Evolutionary conservation across 352 stramenopile species (phyloP), one percentile per base, ranked within the genome.

Genomic region (Phytophthora vignae): DNA sequence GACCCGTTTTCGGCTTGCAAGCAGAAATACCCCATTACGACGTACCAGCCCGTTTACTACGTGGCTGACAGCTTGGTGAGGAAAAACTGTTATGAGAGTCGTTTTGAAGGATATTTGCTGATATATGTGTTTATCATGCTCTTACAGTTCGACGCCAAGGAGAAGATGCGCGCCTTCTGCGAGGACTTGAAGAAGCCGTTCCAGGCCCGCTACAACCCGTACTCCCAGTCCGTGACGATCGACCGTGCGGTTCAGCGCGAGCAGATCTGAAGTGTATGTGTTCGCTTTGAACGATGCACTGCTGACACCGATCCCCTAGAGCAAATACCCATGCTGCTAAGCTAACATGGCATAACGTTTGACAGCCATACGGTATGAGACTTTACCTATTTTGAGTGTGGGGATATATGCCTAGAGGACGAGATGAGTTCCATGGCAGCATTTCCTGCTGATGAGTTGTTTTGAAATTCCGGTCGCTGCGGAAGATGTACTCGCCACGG

Each of bases 1-100:
- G 96, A 99, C 76, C 97, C 97, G 22, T 93, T 93, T 42, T 84
- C 94, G 42, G 97, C 96, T 17, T 96, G 91, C 57, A 89, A 91
- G 68, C 95, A 99, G 66, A 91, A 97, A 46, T 99, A 99, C 76
- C 97, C 97, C 4, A 99, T 99, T 73, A 99, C 97, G 8, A 98
- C 91, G 2, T 99, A 99, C 81, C 97, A 99, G 79, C 96, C 97
- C 14, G 79, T 98, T 15, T 99, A 99, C 82, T 99, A 99, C 76
- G 86, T 98, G 19, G 94, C 97, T n/a, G 93, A 98, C 36, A 98
- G 87, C 60, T 84, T 99, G 67, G 85, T 92, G 69, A 57, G 85
- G 64, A 67, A 66, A 36, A 10, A 11, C 36, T n/a, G 1, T 15
- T 36, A 21, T 22, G 29, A 19, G 36, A 31, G 15, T 53, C 15